phyloP scores from a whole-genome alignment of 2,329 filamentous ascomycete species.

The Talaromyces marneffei region DNA sequence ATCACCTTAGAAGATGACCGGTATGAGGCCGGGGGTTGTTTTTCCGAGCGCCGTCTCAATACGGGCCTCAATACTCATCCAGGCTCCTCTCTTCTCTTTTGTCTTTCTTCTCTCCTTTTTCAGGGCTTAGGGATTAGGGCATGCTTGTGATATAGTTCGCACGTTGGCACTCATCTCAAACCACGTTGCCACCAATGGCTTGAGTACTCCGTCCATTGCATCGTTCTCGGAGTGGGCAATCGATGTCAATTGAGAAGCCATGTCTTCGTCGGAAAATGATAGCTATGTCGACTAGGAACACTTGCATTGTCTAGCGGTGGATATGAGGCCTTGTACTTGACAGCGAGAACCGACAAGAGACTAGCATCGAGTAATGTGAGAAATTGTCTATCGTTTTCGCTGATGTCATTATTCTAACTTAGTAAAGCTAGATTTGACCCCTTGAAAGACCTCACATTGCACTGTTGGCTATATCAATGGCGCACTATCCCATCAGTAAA shows the following conservation, averaged over 20 bases:
- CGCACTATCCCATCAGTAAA: slow-evolving; percentile 1
- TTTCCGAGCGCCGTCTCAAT: not conserved
- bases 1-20: not conserved
- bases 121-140: not conserved
- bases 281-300: not conserved
- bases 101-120: not conserved
- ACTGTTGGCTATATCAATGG: not conserved
- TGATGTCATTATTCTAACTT: not conserved
- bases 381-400: not conserved
- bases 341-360: not conserved
- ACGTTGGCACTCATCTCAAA: not conserved
- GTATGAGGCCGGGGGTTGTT: not conserved
- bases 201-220: not conserved
- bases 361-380: no score
- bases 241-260: not conserved
- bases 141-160: no score
- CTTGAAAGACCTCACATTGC: not conserved
- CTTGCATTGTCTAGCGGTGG: not conserved
- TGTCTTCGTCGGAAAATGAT: not conserved
- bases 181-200: not conserved
- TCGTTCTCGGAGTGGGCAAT: not conserved
- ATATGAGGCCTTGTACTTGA: not conserved
- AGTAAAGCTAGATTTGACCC: not conserved
- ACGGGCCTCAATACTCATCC: not conserved
- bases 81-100: not conserved